Conservation (phyloP, 345 rosid species). For the Fremontodendron californicum region DNA sequence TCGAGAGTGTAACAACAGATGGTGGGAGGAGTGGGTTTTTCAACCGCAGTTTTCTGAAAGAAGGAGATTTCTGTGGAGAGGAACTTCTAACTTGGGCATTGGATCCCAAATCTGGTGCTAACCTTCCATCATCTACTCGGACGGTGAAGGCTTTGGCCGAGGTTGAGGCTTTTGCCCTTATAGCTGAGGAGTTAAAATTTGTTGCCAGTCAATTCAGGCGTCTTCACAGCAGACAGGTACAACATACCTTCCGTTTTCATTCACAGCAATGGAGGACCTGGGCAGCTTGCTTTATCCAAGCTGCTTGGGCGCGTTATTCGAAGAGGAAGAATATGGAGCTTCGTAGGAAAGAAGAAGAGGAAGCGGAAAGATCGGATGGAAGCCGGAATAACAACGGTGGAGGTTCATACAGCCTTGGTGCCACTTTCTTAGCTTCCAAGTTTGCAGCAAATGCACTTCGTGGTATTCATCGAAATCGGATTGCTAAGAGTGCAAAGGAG, state of each 20-base stretch:
- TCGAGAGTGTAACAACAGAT: conserved; percentile 90
- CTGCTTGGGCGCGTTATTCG: conserved; percentile 85
- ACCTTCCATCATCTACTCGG: conserved; percentile 89
- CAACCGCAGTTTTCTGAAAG: conserved; percentile 73
- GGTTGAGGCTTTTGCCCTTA: conserved; percentile 89
- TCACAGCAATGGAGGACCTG: conserved; percentile 99
- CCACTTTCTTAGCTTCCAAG: conserved; percentile 79
- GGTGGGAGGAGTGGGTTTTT: conserved; percentile 97
- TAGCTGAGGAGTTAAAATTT: conserved; percentile 85
- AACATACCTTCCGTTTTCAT: conserved; percentile 93
- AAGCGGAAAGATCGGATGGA: conserved; percentile 41
- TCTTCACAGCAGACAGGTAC: conserved; percentile 92
- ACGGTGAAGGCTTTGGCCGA: conserved; percentile 81
- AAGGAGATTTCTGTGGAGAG: conserved; percentile 96
- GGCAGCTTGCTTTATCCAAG: conserved; percentile 97
- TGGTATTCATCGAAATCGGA: conserved; percentile 71
- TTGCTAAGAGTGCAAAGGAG: conserved; percentile 63
- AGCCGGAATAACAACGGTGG: conserved; percentile 35
- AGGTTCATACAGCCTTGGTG: conserved; percentile 72
- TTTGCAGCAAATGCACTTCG: conserved; percentile 96
- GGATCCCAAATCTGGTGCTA: conserved; percentile 86
- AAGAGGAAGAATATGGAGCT: conserved; percentile 81
- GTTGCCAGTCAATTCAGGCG: conserved; percentile 95
- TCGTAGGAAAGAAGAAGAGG: conserved; percentile 57
- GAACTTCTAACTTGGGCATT: conserved; percentile 97